Percentiles rank a stretch among this genome's conserved stretches.
Conservation (phyloP, 345 rosid genomes). For the Triadica sebifera region DNA sequence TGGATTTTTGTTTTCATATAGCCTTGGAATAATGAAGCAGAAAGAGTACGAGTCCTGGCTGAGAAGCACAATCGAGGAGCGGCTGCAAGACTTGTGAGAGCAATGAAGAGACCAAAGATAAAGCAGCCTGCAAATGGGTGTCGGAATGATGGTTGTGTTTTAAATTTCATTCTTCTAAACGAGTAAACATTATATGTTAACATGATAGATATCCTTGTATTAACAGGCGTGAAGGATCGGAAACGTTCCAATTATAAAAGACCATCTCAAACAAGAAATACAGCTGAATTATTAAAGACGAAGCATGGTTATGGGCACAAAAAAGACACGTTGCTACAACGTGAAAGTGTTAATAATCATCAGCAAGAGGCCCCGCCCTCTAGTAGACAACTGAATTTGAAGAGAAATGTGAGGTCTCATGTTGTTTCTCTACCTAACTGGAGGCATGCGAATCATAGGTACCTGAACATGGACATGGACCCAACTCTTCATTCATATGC, state of each 20-base stretch:
- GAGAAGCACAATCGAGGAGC: slow-evolving; percentile 67
- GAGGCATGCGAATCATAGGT: slow-evolving; percentile 25
- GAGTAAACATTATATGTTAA: background rate
- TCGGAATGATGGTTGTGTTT: slow-evolving; percentile 12
- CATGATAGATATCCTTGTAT: slow-evolving; percentile 8
- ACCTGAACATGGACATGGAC: slow-evolving; percentile 18
- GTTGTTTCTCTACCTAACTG: slow-evolving; percentile 24
- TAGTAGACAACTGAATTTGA: slow-evolving; percentile 13
- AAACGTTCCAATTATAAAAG: slow-evolving; percentile 32
- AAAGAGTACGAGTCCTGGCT: slow-evolving; percentile 43
- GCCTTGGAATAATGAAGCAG: slow-evolving; percentile 53
- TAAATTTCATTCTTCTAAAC: background rate
- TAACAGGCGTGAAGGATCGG: slow-evolving; percentile 39
- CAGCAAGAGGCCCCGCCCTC: slow-evolving; percentile 17
- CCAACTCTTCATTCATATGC: slow-evolving; percentile 22
- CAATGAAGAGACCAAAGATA: slow-evolving; percentile 35
- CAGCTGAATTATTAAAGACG: slow-evolving; percentile 25
- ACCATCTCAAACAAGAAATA: slow-evolving; percentile 27
- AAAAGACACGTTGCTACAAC: slow-evolving; percentile 13
- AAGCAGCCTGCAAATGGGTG: slow-evolving; percentile 32
- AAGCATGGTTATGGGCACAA: slow-evolving; percentile 17
- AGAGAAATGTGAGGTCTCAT: slow-evolving; percentile 12
- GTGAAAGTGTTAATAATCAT: slow-evolving; percentile 22
- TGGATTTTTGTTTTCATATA: slow-evolving; percentile 20
- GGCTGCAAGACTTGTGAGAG: slow-evolving; percentile 52